phyloP scores from a whole-genome alignment of 2,329 filamentous ascomycete species.

The Colletotrichum euphorbiae region DNA sequence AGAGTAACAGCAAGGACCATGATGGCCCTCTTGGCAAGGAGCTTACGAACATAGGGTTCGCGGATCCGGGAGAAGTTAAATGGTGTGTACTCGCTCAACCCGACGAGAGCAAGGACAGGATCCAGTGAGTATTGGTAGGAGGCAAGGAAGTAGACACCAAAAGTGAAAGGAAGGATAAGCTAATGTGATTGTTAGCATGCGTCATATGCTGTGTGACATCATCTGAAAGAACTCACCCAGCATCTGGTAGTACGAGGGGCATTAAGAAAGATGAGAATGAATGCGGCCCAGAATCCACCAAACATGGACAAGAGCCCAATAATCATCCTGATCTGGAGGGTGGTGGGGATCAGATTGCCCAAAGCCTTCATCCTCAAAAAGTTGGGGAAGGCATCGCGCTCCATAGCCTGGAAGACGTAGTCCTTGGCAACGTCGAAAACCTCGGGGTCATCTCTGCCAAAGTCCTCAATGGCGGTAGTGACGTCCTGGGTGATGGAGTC shows the following conservation, averaged over 20 bases:
- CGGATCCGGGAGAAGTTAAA: conserved; percentile 90
- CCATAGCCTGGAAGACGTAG: conserved; percentile 99
- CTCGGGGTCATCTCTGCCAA: conserved; percentile 93
- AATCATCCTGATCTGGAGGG: conserved; percentile 86
- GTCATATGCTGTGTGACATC: neutral
- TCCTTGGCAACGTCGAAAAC: conserved; percentile 98
- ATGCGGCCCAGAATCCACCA: conserved; percentile 92
- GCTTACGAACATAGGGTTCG: conserved; percentile 89
- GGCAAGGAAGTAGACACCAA: conserved; percentile 88
- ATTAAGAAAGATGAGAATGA: conserved; percentile 92
- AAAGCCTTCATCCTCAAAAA: conserved; percentile 95
- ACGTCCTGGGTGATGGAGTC: conserved; percentile 88
- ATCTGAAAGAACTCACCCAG: conserved; percentile 74
- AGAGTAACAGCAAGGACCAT: conserved; percentile 83
- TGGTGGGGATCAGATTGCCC: conserved; percentile 93
- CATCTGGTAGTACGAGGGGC: conserved; percentile 78
- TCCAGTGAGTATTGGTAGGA: conserved; percentile 98
- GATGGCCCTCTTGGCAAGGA: conserved; percentile 84
- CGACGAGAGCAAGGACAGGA: conserved; percentile 87
- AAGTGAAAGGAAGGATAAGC: conserved; percentile 87
- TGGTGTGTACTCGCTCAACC: conserved; percentile 95
- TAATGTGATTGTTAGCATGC: conserved; percentile 43
- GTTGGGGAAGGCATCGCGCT: conserved; percentile 97
- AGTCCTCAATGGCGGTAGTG: conserved; percentile 87
- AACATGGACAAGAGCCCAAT: conserved; percentile 89